A percentile compares a stretch with the other conserved stretches of the same genome.
Evolutionary conservation across 148 eudicot genomes (phyloP).

Genomic region (Pharnaceum exiguum): DNA sequence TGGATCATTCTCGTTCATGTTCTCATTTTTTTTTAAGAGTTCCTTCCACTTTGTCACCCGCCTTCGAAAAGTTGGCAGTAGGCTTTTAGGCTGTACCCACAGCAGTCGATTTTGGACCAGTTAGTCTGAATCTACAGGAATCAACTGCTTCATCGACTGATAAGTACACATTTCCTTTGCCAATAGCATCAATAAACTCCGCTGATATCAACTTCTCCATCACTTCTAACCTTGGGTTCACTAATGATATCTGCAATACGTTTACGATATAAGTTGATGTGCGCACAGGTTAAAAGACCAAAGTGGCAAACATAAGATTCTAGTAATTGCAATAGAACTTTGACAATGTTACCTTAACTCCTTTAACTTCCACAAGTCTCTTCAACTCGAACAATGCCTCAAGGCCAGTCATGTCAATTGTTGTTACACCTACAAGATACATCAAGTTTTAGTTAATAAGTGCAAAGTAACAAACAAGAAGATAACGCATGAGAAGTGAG

Average conservation of each 20-base stretch:
- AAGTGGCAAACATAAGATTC: neutral
- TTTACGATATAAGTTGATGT: neutral
- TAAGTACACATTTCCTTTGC: constrained; percentile 51
- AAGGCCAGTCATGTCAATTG: constrained; percentile 76
- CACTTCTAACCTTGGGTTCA: constrained; percentile 71
- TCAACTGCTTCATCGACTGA: constrained; percentile 60
- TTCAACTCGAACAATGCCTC: constrained; percentile 59
- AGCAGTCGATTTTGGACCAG: constrained; percentile 25
- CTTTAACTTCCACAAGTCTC: constrained; percentile 42
- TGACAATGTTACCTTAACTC: constrained; percentile 38
- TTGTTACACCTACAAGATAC: constrained; percentile 55
- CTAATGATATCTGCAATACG: constrained; percentile 41
- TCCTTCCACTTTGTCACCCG: too few relatives aligned
- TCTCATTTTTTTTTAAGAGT: too few relatives aligned
- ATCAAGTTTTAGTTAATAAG: neutral
- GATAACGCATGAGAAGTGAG: neutral
- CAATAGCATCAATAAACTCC: constrained; percentile 52
- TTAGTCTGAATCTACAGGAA: constrained; percentile 47
- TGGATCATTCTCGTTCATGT: too few relatives aligned
- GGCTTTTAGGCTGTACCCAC: too few relatives aligned
- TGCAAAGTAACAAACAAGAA: too few relatives aligned
- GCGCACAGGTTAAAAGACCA: neutral
- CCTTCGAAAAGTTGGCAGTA: too few relatives aligned
- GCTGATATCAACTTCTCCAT: constrained; percentile 66
- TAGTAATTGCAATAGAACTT: neutral